Conservation (phyloP, 495 filamentous ascomycete genomes). For the Hyaloscypha hepaticicola region DNA sequence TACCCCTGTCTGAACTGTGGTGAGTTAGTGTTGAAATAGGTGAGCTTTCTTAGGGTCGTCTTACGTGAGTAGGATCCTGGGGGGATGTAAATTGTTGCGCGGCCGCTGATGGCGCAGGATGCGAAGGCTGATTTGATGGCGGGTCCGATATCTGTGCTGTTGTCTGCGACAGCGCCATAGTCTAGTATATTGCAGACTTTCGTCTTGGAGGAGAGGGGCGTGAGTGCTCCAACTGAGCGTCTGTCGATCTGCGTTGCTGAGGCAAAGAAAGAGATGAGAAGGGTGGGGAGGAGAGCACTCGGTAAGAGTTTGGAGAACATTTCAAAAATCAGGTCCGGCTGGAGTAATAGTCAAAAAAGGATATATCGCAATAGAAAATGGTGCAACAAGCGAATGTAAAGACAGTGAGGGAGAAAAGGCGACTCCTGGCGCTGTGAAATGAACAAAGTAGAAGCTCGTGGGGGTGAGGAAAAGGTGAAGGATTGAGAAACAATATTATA, state of each 20-base stretch:
- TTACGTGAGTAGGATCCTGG: constrained; percentile 39
- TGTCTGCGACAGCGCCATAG: constrained; percentile 50
- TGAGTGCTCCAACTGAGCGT: constrained; percentile 41
- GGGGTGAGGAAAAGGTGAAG: background rate
- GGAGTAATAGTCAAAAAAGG: background rate
- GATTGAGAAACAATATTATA: background rate
- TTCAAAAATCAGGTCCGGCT: constrained; percentile 2
- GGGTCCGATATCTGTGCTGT: constrained; percentile 47
- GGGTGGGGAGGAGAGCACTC: background rate
- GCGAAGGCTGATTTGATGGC: constrained; percentile 47
- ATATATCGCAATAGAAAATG: background rate
- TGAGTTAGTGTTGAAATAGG: constrained; percentile 38
- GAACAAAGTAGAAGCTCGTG: background rate
- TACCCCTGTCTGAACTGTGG: background rate
- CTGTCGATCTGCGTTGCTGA: background rate
- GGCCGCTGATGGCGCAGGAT: constrained; percentile 39
- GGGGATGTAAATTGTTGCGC: constrained; percentile 41
- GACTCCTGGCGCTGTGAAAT: background rate
- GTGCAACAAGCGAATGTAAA: background rate
- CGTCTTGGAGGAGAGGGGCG: constrained; percentile 34
- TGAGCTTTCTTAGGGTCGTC: constrained; percentile 26
- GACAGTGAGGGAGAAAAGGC: background rate
- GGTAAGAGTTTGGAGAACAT: constrained; percentile 1
- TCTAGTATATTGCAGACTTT: constrained; percentile 46
- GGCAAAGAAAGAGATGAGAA: background rate